phyloP scores from a whole-genome alignment of 2,329 filamentous ascomycete species.

The Colletotrichum australisinense region DNA sequence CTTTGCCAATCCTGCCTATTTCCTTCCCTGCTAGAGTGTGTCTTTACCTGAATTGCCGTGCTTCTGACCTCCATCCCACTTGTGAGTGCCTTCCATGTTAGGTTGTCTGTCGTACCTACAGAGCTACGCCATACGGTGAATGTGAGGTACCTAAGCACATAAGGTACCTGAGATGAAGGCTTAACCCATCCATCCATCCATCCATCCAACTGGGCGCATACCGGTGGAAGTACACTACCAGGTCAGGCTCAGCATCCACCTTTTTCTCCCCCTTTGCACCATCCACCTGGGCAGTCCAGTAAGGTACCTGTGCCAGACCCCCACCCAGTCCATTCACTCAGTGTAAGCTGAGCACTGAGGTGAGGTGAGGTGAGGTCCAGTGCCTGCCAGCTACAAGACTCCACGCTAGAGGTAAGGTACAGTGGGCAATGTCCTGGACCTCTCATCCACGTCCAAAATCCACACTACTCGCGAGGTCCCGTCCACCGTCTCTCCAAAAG shows the following conservation, averaged over 20 bases:
- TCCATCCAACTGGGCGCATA: too few relatives aligned
- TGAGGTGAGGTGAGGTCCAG: too few relatives aligned
- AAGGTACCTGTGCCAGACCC: neutral
- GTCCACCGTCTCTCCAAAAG: conserved; percentile 24
- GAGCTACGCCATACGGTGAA: neutral
- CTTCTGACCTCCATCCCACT: neutral
- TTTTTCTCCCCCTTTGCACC: neutral
- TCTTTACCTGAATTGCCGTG: neutral
- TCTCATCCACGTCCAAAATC: conserved; percentile 11
- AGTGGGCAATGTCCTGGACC: conserved; percentile 4
- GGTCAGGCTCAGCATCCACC: conserved; percentile 17
- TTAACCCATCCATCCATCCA: neutral
- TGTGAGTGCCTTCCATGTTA: too few relatives aligned
- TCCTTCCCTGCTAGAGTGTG: neutral
- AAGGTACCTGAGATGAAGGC: neutral
- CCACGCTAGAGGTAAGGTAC: neutral
- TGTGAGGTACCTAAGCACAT: neutral
- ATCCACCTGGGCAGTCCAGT: neutral
- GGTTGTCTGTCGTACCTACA: neutral
- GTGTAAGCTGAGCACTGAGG: neutral
- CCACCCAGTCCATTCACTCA: neutral
- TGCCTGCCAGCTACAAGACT: too few relatives aligned
- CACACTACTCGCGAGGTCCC: conserved; percentile 10
- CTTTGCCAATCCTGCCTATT: neutral
- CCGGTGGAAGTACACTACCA: neutral